Evolutionary conservation across 495 filamentous ascomycete genomes (phyloP).

Genomic region (Aspergillus indologenus): DNA sequence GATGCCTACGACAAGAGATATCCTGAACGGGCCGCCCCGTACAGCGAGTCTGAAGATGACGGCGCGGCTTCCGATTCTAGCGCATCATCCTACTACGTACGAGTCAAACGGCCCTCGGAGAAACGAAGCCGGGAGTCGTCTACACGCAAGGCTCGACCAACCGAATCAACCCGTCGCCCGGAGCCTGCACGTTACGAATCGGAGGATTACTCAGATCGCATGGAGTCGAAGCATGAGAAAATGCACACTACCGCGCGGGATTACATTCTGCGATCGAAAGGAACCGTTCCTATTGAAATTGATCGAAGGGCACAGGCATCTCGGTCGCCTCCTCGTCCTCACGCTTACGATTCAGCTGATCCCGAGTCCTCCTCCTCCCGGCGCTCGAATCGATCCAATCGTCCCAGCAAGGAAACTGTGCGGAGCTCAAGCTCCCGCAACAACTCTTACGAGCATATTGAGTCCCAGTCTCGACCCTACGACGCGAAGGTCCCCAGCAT

Average conservation of each 20-base stretch:
- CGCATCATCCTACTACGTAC: conserved; percentile 22
- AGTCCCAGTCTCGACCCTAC: conserved; percentile 22
- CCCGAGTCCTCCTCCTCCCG: conserved; percentile 31
- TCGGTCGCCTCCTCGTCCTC: conserved; percentile 32
- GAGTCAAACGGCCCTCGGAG: conserved; percentile 20
- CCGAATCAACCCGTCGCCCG: conserved; percentile 21
- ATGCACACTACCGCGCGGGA: conserved; percentile 26
- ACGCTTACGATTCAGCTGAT: conserved; percentile 36
- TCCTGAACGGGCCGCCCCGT: conserved; percentile 22
- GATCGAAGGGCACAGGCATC: conserved; percentile 27
- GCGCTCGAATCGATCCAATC: conserved; percentile 31
- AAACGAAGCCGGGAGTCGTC: conserved; percentile 13
- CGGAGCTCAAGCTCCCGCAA: conserved; percentile 32
- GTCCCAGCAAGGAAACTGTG: conserved; percentile 24
- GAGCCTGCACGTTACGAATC: conserved; percentile 21
- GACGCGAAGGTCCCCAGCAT: conserved; percentile 28
- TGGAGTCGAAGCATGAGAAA: conserved; percentile 29
- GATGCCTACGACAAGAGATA: conserved; percentile 45
- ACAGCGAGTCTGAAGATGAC: conserved; percentile 35
- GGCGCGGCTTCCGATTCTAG: conserved; percentile 30
- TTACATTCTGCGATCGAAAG: conserved; percentile 39
- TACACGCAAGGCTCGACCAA: conserved; percentile 11
- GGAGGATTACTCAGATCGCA: conserved; percentile 27
- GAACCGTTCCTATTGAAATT: conserved; percentile 20
- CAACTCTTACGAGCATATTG: conserved; percentile 35